Percentiles rank a stretch among this genome's conserved stretches.
Evolutionary conservation across 257 asterid genomes (phyloP).

Genomic region (Nicotiana benthamiana): DNA sequence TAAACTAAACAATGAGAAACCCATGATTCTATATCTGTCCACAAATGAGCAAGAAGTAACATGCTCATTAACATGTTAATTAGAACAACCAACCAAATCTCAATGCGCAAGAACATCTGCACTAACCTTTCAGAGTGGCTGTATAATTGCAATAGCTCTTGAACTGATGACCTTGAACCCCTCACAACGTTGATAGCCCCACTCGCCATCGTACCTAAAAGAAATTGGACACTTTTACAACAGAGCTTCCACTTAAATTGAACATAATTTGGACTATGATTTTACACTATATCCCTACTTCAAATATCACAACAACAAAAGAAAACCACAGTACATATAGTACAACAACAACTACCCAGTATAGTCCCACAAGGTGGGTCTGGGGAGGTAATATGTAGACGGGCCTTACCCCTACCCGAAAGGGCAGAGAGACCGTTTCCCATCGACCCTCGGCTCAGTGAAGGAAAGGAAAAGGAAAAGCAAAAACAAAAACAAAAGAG

Average conservation of each 20-base stretch:
- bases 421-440: no score
- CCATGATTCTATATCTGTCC: neutral
- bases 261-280: neutral
- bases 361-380: no score
- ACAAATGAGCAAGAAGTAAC: neutral
- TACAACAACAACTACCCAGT: no score
- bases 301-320: neutral
- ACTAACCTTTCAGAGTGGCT: constrained; percentile 82
- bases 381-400: no score
- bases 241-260: constrained; percentile 1
- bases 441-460: no score
- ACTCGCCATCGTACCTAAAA: constrained; percentile 80
- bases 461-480: no score
- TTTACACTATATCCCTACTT: neutral
- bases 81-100: neutral
- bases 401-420: no score
- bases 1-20: neutral
- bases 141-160: constrained; percentile 83
- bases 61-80: neutral
- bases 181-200: constrained; percentile 93
- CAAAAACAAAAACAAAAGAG: no score
- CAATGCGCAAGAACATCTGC: constrained; percentile 6
- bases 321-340: neutral
- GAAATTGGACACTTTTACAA: constrained; percentile 14
- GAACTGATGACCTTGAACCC: constrained; percentile 84